Conservation (phyloP, 768 basidiomycete genomes). For the Xerocomus brunneocitrinus region DNA sequence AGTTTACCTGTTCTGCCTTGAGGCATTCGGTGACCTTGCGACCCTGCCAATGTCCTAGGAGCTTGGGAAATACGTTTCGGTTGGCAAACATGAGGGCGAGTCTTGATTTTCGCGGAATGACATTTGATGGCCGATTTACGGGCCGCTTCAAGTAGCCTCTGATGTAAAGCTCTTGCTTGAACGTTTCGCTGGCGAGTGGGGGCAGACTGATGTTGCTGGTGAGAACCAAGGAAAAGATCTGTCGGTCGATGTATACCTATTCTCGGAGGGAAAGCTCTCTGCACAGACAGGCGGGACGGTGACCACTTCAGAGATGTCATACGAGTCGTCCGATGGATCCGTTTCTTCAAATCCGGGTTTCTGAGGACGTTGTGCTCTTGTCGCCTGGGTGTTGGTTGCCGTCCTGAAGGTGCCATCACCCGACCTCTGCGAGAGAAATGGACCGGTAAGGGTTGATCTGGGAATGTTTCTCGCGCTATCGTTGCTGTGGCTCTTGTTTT, state of each 20-base stretch:
- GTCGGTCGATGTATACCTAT: constrained; percentile 11
- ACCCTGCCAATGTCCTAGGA: constrained; percentile 20
- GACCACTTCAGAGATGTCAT: constrained; percentile 8
- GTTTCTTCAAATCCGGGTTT: not conserved
- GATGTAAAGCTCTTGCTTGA: constrained; percentile 27
- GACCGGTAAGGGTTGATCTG: not conserved
- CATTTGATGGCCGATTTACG: constrained; percentile 5
- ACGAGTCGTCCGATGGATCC: constrained; percentile 1
- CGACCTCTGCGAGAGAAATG: not conserved
- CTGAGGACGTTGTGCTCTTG: not conserved
- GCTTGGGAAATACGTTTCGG: constrained; percentile 7
- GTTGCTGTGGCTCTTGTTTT: not conserved
- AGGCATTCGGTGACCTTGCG: constrained; percentile 13
- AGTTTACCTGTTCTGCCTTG: constrained; percentile 13
- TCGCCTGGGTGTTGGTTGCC: not conserved
- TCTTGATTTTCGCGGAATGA: constrained; percentile 1
- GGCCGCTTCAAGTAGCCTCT: constrained; percentile 26
- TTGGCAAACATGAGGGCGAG: not conserved
- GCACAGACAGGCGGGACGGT: not conserved
- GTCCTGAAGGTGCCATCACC: not conserved
- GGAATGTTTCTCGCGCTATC: not conserved
- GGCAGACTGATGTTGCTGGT: constrained; percentile 14
- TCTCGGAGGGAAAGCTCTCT: not conserved
- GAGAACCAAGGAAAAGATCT: not conserved
- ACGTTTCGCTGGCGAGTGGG: constrained; percentile 25